Conservation (phyloP, 495 filamentous ascomycete genomes). For the Apiosordaria backusii region DNA sequence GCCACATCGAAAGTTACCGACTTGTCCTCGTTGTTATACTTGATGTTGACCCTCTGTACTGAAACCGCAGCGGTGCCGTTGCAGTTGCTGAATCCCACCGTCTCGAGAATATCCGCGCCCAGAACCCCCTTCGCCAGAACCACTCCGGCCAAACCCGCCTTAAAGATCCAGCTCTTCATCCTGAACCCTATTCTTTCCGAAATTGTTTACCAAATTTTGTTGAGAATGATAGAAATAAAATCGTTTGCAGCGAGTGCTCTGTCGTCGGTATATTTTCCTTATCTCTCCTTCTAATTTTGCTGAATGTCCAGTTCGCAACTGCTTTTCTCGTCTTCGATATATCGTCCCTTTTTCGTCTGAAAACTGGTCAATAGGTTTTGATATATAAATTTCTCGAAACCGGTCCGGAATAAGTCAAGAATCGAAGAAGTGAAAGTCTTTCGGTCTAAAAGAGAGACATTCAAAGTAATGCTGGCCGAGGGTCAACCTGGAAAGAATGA, state of each 20-base stretch:
- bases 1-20: slow-evolving; percentile 77
- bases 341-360: neutral
- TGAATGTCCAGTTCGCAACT: neutral
- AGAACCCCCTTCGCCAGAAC: slow-evolving; percentile 38
- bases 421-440: slow-evolving; percentile 30
- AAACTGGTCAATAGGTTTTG: neutral
- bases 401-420: slow-evolving; percentile 23
- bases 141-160: slow-evolving; percentile 36
- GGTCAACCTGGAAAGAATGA: slow-evolving; percentile 51
- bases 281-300: neutral
- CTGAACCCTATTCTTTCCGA: neutral
- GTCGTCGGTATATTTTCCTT: neutral
- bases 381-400: slow-evolving; percentile 23
- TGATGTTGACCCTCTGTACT: slow-evolving; percentile 70
- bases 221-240: neutral
- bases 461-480: slow-evolving; percentile 34
- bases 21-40: slow-evolving; percentile 70
- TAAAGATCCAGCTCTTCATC: slow-evolving; percentile 29
- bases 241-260: neutral
- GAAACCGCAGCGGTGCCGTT: slow-evolving; percentile 60
- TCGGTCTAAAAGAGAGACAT: slow-evolving; percentile 24
- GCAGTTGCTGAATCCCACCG: slow-evolving; percentile 76
- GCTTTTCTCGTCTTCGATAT: neutral
- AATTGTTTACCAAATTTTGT: neutral
- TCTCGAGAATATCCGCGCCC: slow-evolving; percentile 71